Conservation (phyloP, 345 rosid genomes). For the Populus pruinosa region DNA sequence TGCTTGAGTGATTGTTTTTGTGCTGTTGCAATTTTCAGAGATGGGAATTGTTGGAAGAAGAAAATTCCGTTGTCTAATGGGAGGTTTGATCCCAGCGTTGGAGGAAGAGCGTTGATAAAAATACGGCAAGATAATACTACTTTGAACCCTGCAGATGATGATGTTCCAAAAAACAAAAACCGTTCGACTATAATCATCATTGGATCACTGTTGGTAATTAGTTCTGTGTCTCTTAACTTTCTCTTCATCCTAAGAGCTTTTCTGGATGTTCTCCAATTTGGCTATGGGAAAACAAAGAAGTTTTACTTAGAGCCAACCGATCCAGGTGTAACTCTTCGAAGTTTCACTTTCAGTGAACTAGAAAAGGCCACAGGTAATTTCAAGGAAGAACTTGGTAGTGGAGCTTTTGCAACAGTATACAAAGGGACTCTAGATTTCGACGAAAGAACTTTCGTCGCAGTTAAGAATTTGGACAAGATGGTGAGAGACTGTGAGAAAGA, state of each 20-base stretch:
- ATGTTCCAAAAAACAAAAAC: no score
- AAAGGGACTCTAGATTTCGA: conserved; percentile 5
- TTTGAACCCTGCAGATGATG: background rate
- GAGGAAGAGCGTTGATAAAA: conserved; percentile 27
- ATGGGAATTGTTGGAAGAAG: conserved; percentile 35
- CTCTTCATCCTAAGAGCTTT: no score
- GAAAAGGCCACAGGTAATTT: conserved; percentile 32
- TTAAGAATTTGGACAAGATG: conserved; percentile 20
- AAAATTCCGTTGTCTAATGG: conserved; percentile 40
- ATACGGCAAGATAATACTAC: conserved; percentile 11
- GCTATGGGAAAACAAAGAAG: background rate
- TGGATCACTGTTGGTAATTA: no score
- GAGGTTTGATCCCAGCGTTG: background rate
- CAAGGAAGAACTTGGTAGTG: conserved; percentile 39
- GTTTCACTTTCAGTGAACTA: conserved; percentile 33
- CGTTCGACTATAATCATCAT: background rate
- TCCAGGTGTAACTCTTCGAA: conserved; percentile 22
- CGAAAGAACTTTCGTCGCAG: conserved; percentile 2
- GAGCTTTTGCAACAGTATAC: conserved; percentile 31
- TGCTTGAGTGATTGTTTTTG: conserved; percentile 2
- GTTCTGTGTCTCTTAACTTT: no score
- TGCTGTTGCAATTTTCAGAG: conserved; percentile 13
- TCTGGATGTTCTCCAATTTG: no score
- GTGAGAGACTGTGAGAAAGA: conserved; percentile 18
- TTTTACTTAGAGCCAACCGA: background rate